phyloP scores from a whole-genome alignment of 345 rosid species.

The Eutrema heterophyllum region DNA sequence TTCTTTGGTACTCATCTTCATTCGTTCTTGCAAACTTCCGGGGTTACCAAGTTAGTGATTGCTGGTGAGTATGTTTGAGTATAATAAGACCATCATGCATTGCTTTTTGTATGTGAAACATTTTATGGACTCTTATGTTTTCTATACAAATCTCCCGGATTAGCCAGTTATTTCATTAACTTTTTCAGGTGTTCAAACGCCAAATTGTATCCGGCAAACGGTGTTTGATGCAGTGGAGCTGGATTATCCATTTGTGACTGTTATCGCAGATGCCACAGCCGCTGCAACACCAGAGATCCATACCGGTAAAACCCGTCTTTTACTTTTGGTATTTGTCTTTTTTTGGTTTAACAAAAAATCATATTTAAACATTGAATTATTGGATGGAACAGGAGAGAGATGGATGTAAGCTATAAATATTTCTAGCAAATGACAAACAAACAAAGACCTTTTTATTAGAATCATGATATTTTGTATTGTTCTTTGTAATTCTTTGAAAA shows the following conservation, averaged over 20 bases:
- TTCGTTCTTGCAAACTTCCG: constrained; percentile 53
- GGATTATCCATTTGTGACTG: constrained; percentile 53
- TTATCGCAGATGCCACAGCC: constrained; percentile 79
- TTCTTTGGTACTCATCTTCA: constrained; percentile 76
- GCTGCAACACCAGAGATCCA: constrained; percentile 83
- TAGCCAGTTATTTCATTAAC: neutral
- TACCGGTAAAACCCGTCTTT: constrained; percentile 36
- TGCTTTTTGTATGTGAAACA: neutral
- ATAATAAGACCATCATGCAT: neutral
- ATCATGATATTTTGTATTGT: neutral
- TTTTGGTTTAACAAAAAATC: neutral
- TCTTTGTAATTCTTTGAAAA: neutral
- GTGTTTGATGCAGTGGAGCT: constrained; percentile 82
- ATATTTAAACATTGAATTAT: neutral
- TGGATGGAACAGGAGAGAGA: neutral
- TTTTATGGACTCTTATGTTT: too few relatives aligned
- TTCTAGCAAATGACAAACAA: neutral
- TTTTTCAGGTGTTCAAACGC: constrained; percentile 71
- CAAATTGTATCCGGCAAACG: constrained; percentile 81
- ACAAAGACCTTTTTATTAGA: neutral
- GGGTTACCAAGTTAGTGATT: constrained; percentile 47
- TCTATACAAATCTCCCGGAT: neutral
- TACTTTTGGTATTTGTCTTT: neutral
- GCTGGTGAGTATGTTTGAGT: constrained; percentile 44
- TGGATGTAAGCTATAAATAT: neutral